These are phyloP conservation scores for Camelina hispida DNA, from an alignment of 345 rosid species.

Conservation along the genomic window DNA sequence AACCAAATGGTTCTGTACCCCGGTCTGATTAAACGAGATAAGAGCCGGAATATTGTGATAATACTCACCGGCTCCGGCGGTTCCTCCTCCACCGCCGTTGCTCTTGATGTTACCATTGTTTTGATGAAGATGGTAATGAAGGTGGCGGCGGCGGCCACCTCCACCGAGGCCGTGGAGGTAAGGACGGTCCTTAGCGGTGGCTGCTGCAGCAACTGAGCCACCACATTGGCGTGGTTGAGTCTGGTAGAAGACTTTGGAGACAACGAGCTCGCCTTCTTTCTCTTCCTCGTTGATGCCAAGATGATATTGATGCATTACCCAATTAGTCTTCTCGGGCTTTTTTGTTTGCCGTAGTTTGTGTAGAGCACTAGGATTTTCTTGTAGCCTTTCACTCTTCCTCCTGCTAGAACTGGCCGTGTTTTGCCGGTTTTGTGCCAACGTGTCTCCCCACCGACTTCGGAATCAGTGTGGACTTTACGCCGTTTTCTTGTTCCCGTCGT, in stretches of 20 bases:
- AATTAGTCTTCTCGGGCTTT: constrained; percentile 92
- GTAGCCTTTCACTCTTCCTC: constrained; percentile 75
- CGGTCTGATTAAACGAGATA: constrained; percentile 71
- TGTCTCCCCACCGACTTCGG: constrained; percentile 77
- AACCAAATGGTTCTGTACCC: constrained; percentile 65
- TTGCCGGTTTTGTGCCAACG: constrained; percentile 99
- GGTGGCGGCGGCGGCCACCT: constrained; percentile 39
- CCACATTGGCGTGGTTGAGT: constrained; percentile 98
- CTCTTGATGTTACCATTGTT: constrained; percentile 46
- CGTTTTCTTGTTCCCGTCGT: constrained; percentile 95
- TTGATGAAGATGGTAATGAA: constrained; percentile 49
- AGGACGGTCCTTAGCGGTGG: constrained; percentile 38
- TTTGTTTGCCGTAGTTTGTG: constrained; percentile 94
- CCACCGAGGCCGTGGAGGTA: constrained; percentile 38
- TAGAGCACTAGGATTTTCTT: constrained; percentile 95
- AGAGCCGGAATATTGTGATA: constrained; percentile 55
- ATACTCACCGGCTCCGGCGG: constrained; percentile 51
- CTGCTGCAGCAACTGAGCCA: constrained; percentile 33
- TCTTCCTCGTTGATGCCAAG: constrained; percentile 90
- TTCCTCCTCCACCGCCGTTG: constrained; percentile 35
- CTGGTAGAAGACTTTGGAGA: constrained; percentile 94
- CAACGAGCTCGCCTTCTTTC: constrained; percentile 93
- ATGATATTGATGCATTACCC: constrained; percentile 99
- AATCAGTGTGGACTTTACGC: constrained; percentile 83
- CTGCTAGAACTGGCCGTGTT: constrained; percentile 73